Conservation (phyloP, 495 filamentous ascomycete genomes). For the Penicillium steckii region DNA sequence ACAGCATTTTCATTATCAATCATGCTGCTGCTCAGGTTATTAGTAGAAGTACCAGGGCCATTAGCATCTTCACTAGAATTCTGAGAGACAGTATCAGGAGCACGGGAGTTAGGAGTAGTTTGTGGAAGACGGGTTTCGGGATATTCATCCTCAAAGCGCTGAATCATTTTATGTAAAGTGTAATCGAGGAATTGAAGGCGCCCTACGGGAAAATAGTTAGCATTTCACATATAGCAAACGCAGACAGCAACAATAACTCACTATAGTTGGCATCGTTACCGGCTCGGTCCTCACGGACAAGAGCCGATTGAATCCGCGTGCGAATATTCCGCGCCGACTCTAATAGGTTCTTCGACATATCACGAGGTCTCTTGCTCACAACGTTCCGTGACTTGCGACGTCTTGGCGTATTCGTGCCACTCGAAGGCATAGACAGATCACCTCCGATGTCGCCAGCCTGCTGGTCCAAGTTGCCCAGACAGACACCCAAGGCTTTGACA, state of each 20-base stretch:
- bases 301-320: constrained; percentile 75
- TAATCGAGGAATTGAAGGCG: constrained; percentile 87
- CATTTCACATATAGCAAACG: neutral
- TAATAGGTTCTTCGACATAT: constrained; percentile 88
- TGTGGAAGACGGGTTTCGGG: constrained; percentile 73
- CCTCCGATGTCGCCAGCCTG: constrained; percentile 33
- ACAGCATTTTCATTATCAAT: constrained; percentile 40
- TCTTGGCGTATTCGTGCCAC: constrained; percentile 55
- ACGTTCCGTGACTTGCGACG: constrained; percentile 42
- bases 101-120: constrained; percentile 15
- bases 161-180: constrained; percentile 86
- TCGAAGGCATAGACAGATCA: constrained; percentile 41
- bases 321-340: constrained; percentile 85
- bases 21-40: constrained; percentile 30
- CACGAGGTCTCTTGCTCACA: constrained; percentile 68
- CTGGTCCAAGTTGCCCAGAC: constrained; percentile 67
- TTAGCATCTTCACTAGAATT: constrained; percentile 41
- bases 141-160: constrained; percentile 93
- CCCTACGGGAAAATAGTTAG: constrained; percentile 48
- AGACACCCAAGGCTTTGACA: constrained; percentile 89
- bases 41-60: constrained; percentile 31
- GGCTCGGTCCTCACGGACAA: constrained; percentile 70
- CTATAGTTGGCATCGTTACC: constrained; percentile 71
- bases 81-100: constrained; percentile 36
- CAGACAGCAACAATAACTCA: constrained; percentile 43